Percentiles rank a stretch among this genome's conserved stretches.
phyloP scores from a whole-genome alignment of 306 rosid species.

The Citrullus colocynthis region DNA sequence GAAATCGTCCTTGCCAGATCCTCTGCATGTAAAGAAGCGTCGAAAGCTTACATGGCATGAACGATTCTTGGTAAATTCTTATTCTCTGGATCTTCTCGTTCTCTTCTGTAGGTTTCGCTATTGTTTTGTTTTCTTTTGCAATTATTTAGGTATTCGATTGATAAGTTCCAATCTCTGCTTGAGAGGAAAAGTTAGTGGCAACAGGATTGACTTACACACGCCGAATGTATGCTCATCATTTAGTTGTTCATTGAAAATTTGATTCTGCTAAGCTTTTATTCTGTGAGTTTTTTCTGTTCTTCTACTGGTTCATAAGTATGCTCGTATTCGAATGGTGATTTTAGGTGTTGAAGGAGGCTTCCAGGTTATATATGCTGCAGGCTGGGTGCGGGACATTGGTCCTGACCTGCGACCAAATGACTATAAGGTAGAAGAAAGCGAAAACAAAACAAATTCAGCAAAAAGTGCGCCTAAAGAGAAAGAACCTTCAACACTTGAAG shows the following conservation, averaged over 20 bases:
- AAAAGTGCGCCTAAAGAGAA: slow-evolving; percentile 31
- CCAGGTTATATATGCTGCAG: slow-evolving; percentile 72
- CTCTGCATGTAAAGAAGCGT: slow-evolving; percentile 61
- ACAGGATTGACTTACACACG: not conserved
- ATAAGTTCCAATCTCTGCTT: not conserved
- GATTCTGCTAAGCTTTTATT: not conserved
- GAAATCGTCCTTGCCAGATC: slow-evolving; percentile 89
- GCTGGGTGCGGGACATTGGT: slow-evolving; percentile 92
- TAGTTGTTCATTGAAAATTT: not conserved
- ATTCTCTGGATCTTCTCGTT: not conserved
- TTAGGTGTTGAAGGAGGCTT: slow-evolving; percentile 73
- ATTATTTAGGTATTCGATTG: not conserved
- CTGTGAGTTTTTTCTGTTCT: not conserved
- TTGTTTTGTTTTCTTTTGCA: not conserved
- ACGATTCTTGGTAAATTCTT: slow-evolving; percentile 37
- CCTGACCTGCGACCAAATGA: slow-evolving; percentile 86
- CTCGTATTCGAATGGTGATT: not conserved
- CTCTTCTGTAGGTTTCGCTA: slow-evolving; percentile 11
- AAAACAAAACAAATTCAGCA: slow-evolving; percentile 22
- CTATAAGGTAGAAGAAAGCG: slow-evolving; percentile 37
- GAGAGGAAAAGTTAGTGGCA: not conserved
- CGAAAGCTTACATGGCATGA: slow-evolving; percentile 55
- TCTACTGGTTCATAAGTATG: not conserved
- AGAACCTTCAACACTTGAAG: slow-evolving; percentile 70
- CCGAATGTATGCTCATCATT: not conserved